Conservation (phyloP, 768 basidiomycete genomes). For the Tulasnella sp. region DNA sequence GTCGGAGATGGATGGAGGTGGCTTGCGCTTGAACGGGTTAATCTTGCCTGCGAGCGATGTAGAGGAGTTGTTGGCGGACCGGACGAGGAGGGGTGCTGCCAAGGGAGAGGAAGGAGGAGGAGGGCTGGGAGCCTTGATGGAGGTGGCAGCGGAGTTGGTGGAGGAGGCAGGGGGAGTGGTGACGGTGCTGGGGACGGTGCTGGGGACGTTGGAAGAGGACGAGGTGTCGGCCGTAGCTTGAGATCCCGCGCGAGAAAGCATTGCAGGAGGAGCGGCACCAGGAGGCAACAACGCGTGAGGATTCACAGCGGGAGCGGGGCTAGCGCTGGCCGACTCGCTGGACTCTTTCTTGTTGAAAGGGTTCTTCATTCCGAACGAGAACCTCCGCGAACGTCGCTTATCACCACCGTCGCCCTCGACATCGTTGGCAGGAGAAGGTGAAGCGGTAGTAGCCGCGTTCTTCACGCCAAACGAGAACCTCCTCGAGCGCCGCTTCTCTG, state of each 20-base stretch:
- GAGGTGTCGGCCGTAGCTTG: neutral
- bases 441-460: neutral
- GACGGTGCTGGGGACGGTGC: neutral
- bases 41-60: neutral
- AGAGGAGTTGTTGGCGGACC: neutral
- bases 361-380: neutral
- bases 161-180: neutral
- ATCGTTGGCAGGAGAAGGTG: neutral
- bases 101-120: neutral
- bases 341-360: neutral
- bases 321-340: neutral
- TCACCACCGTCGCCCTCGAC: neutral
- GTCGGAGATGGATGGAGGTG: neutral
- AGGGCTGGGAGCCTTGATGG: neutral
- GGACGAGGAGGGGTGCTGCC: neutral
- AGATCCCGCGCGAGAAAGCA: neutral
- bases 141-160: neutral
- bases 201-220: neutral
- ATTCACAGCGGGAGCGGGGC: neutral
- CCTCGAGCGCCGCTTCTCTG: neutral
- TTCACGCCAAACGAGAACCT: neutral
- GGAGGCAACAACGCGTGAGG: neutral
- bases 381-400: neutral
- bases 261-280: neutral
- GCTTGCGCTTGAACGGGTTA: constrained; percentile 4